phyloP scores from a whole-genome alignment of 805 yeast species.

The Saccharomycopsis vini region DNA sequence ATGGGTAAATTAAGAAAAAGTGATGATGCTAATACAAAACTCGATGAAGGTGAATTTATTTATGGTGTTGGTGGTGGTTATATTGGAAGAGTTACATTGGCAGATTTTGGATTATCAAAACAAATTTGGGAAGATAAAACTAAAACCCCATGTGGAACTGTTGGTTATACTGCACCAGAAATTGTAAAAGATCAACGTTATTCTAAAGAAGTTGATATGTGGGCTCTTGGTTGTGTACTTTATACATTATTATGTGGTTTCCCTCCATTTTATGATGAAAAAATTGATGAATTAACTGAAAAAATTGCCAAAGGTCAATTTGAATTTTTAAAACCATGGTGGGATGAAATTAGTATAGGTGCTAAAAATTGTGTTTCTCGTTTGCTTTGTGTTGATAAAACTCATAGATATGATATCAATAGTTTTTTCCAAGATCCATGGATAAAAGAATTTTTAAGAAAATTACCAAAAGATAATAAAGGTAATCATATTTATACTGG shows the following conservation, averaged over 20 bases:
- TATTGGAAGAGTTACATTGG: constrained; percentile 80
- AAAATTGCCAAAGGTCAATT: constrained; percentile 76
- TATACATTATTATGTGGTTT: constrained; percentile 93
- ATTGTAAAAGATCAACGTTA: constrained; percentile 90
- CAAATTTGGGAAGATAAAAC: constrained; percentile 82
- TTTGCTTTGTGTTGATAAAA: constrained; percentile 64
- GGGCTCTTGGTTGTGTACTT: constrained; percentile 96
- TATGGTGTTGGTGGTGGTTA: constrained; percentile 88
- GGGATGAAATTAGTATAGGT: constrained; percentile 68
- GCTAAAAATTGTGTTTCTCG: constrained; percentile 65
- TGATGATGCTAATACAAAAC: constrained; percentile 61
- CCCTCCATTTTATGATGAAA: constrained; percentile 91
- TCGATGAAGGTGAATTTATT: constrained; percentile 79
- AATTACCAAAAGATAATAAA: constrained; percentile 14
- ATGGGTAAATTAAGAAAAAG: constrained; percentile 40
- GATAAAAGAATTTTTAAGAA: constrained; percentile 32
- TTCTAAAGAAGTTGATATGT: constrained; percentile 93
- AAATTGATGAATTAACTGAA: constrained; percentile 56
- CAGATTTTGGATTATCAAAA: constrained; percentile 93
- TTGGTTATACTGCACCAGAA: constrained; percentile 97
- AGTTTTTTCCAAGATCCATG: constrained; percentile 71
- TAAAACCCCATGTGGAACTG: constrained; percentile 98
- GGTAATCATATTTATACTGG: constrained; percentile 15
- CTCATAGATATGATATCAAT: constrained; percentile 57
- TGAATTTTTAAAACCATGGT: constrained; percentile 75